Conservation (phyloP, 768 basidiomycete genomes). For the Kwoniella sp. region DNA sequence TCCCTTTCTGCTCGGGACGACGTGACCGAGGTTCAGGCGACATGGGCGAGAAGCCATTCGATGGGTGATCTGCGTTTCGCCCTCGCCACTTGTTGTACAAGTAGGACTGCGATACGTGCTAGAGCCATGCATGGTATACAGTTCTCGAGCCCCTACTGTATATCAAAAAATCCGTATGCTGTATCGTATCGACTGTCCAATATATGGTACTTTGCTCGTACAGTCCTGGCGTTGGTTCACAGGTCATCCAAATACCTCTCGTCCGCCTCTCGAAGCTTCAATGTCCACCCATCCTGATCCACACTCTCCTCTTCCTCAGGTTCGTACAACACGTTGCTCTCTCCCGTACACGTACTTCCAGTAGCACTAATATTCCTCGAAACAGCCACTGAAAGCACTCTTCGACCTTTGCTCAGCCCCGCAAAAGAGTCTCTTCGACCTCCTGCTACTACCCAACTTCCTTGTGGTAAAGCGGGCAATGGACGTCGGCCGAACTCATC, state of each 20-base stretch:
- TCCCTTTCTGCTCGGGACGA: too few species aligned
- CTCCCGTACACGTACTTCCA: background rate
- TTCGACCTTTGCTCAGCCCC: slow-evolving; percentile 1
- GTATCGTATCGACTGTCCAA: too few species aligned
- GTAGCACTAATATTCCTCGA: background rate
- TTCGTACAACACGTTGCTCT: slow-evolving; percentile 17
- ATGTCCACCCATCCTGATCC: slow-evolving; percentile 11
- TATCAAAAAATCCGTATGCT: too few species aligned
- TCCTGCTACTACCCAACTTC: background rate
- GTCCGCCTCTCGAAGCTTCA: slow-evolving; percentile 15
- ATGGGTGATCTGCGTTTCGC: too few species aligned
- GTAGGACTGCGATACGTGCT: too few species aligned
- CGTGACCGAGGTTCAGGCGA: too few species aligned
- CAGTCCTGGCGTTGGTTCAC: too few species aligned
- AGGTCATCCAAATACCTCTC: slow-evolving; percentile 21
- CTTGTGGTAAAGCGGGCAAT: background rate
- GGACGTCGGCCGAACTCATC: slow-evolving; percentile 14
- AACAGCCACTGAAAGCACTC: background rate
- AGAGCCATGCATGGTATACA: too few species aligned
- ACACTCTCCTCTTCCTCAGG: background rate
- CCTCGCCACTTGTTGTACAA: too few species aligned
- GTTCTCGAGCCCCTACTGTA: too few species aligned
- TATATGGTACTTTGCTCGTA: too few species aligned
- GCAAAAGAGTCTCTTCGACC: background rate
- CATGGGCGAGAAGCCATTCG: too few species aligned